Base-by-base conservation (phyloP, 495 filamentous ascomycete genomes). In the Aspergillus cavernicola region DNA sequence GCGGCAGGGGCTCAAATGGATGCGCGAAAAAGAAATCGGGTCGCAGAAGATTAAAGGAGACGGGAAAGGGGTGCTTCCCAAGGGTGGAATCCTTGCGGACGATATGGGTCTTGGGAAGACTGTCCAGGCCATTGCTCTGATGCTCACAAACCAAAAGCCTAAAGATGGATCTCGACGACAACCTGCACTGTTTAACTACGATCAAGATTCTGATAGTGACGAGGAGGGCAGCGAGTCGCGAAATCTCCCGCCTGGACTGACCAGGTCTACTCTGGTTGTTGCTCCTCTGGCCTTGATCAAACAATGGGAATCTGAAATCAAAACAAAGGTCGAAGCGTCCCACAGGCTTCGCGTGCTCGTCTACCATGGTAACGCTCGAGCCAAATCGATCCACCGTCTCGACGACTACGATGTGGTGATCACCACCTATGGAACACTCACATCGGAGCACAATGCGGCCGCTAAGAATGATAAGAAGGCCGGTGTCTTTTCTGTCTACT, bases 101-200 rank as follows among this genome's bases (percentile, higher is more conserved):
- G 90, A 92, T 47, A 97, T 97, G 92, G 92, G 92, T 20, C 74
- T 97, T 23, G 92, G 92, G 42, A 97, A 97, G 73, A 97, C 92
- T 1, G 88, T 98, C 39, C 88, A 92, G 53, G 82, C 90, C 13
- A 76, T 98, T 28, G 85, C 93, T 2, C 77, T 98, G 31, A 84
- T 98, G 42, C 78, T 98, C 51, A 84, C 76, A 32, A 95, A 97
- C 63, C 79, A 77, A 23, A 91, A 88, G 60, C 87, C 91, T 31
- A 62, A 66, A 6, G 66, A 78, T 53, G 69, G 70, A 9, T 37
- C 31, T 47, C 59, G 78, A 43, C 62, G 61, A 36, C 57, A 45
- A 33, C 32, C 46, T 13, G 39, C 38, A 4, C 22, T 50, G 18
- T 20, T 56, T 6, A 51, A 66, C 50, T 58, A 43, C 66, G 52